phyloP scores from a whole-genome alignment of 192 early-diverging fungal genomes.

The Coemansia sp. region DNA sequence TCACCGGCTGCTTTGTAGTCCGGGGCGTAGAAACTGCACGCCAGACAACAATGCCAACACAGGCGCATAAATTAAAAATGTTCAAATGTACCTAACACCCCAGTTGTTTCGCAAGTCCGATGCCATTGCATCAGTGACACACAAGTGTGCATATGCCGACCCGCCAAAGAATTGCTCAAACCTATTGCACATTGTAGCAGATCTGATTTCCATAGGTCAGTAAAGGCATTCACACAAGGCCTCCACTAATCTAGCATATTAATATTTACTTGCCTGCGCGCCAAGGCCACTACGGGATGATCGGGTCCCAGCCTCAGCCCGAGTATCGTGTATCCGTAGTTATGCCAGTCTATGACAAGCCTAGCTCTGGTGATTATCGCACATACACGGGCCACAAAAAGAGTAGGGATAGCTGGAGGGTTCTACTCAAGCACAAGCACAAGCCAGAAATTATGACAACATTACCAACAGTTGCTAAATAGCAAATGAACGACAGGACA shows the following conservation, averaged over 20 bases:
- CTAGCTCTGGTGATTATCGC: conserved; percentile 62
- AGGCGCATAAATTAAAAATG: conserved; percentile 21
- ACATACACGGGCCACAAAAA: conserved; percentile 71
- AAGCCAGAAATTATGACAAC: not conserved
- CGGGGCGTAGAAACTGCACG: not conserved
- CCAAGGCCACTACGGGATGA: conserved; percentile 46
- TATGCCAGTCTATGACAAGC: conserved; percentile 97
- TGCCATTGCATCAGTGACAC: conserved; percentile 84
- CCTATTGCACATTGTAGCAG: conserved; percentile 14
- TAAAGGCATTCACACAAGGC: not conserved
- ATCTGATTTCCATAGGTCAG: not conserved
- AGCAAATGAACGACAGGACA: not conserved
- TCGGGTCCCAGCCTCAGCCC: conserved; percentile 62
- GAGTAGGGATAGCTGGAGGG: conserved; percentile 91
- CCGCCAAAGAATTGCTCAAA: conserved; percentile 39
- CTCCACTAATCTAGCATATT: not conserved
- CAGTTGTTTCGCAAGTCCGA: conserved; percentile 61
- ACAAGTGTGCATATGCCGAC: conserved; percentile 75
- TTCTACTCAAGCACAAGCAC: conserved; percentile 58
- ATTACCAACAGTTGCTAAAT: conserved; percentile 1
- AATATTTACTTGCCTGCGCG: conserved; percentile 24
- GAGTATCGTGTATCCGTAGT: conserved; percentile 90
- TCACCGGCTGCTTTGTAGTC: not conserved
- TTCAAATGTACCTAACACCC: conserved; percentile 58
- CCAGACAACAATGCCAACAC: not conserved